phyloP scores from a whole-genome alignment of 164 flowering plant species.

The Umbilicus rupestris region DNA sequence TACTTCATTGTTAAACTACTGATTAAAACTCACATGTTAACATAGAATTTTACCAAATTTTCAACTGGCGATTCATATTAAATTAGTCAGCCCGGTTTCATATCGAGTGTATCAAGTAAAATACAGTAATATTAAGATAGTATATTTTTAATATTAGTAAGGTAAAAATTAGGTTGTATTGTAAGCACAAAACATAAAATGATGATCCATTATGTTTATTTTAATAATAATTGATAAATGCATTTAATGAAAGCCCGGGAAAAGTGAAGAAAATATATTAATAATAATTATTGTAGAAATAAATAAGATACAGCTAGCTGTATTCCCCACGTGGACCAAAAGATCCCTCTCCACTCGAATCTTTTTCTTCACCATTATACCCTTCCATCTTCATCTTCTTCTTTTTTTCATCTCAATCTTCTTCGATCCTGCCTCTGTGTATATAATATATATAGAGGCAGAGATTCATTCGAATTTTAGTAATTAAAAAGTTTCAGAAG shows the following conservation, averaged over 20 bases:
- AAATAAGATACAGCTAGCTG: background rate
- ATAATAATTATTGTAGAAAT: too few species aligned
- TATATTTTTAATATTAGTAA: too few species aligned
- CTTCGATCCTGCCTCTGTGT: background rate
- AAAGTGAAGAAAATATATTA: too few species aligned
- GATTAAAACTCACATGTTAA: background rate
- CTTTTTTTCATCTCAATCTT: background rate
- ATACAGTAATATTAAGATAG: too few species aligned
- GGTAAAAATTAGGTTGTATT: too few species aligned
- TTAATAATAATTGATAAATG: too few species aligned
- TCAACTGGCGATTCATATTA: background rate
- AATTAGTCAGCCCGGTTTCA: too few species aligned
- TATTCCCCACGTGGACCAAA: conserved; percentile 1
- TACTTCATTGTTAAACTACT: too few species aligned
- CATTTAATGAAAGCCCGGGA: too few species aligned
- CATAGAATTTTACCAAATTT: background rate
- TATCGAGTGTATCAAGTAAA: too few species aligned
- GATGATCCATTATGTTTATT: too few species aligned
- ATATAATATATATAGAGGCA: background rate
- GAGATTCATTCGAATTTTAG: background rate
- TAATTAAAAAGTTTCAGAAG: background rate
- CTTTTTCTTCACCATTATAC: background rate
- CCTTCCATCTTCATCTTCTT: background rate
- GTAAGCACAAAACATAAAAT: too few species aligned
- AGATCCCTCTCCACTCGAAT: background rate